Conservation (phyloP, 768 basidiomycete species). For the Antrodiella citrinella region DNA sequence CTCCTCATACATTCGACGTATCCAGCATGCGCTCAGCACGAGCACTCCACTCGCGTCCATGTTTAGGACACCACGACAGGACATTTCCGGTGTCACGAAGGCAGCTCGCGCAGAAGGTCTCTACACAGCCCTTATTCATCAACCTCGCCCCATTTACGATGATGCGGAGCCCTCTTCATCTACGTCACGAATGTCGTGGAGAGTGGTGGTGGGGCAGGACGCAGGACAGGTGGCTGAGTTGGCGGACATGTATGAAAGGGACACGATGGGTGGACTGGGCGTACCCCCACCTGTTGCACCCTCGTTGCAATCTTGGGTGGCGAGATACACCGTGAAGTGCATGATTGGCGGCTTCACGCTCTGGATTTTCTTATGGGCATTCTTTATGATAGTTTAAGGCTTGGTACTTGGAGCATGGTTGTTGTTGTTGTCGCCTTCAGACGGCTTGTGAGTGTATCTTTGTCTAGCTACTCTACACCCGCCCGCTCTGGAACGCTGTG, state of each 20-base stretch:
- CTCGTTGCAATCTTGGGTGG: conserved; percentile 8
- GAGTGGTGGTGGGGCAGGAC: conserved; percentile 26
- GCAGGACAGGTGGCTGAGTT: conserved; percentile 21
- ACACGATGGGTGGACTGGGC: conserved; percentile 3
- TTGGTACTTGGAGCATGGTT: background rate
- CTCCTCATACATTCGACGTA: conserved; percentile 9
- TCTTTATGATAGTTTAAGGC: background rate
- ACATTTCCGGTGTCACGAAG: conserved; percentile 18
- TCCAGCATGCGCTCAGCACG: conserved; percentile 9
- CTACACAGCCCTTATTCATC: conserved; percentile 19
- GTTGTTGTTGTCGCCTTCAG: background rate
- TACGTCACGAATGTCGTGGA: conserved; percentile 22
- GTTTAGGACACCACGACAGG: conserved; percentile 21
- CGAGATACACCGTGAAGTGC: background rate
- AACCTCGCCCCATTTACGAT: conserved; percentile 6
- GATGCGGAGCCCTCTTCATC: conserved; percentile 7
- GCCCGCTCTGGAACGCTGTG: background rate
- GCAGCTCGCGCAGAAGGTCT: conserved; percentile 22
- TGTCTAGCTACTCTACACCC: background rate
- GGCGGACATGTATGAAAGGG: conserved; percentile 20
- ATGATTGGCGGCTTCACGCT: background rate
- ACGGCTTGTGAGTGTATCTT: background rate
- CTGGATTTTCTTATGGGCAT: background rate
- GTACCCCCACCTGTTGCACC: conserved; percentile 10
- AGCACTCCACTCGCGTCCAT: conserved; percentile 22